A percentile compares a stretch with the other conserved stretches of the same genome.
Evolutionary conservation across 2,329 filamentous ascomycete species (phyloP).

Genomic region (Clonostachys rhizophaga): DNA sequence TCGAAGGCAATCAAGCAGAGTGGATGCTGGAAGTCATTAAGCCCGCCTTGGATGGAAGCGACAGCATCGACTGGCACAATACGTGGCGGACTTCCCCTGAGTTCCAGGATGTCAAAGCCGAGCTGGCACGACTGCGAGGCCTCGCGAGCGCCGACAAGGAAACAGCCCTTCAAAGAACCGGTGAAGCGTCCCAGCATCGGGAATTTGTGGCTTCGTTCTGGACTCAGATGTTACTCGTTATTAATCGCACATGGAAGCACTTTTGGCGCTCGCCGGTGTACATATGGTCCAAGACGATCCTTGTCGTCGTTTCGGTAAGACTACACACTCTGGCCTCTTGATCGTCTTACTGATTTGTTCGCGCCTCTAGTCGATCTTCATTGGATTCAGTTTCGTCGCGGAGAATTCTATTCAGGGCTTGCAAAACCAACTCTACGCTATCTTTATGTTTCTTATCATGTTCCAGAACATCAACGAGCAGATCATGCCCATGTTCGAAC

Average conservation of each 20-base stretch:
- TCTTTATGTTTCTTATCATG: slow-evolving; percentile 78
- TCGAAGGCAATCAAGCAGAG: slow-evolving; percentile 59
- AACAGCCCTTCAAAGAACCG: background rate
- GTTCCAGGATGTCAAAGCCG: slow-evolving; percentile 41
- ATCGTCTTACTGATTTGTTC: no score
- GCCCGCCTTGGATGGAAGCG: slow-evolving; percentile 14
- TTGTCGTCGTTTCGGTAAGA: slow-evolving; percentile 33
- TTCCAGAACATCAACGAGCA: slow-evolving; percentile 76
- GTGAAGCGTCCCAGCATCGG: slow-evolving; percentile 47
- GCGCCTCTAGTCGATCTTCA: slow-evolving; percentile 43
- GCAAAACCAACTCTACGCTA: slow-evolving; percentile 80
- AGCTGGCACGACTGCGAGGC: slow-evolving; percentile 44
- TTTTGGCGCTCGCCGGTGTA: slow-evolving; percentile 81
- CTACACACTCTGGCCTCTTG: no score
- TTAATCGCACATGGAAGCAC: slow-evolving; percentile 69
- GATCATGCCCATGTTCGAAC: slow-evolving; percentile 81
- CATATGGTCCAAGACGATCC: slow-evolving; percentile 69
- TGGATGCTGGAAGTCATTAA: slow-evolving; percentile 52
- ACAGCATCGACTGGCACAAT: slow-evolving; percentile 51
- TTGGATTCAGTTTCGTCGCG: slow-evolving; percentile 61
- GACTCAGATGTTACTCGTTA: slow-evolving; percentile 57
- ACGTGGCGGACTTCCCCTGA: slow-evolving; percentile 50
- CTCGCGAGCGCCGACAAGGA: slow-evolving; percentile 18
- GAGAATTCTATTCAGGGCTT: slow-evolving; percentile 62
- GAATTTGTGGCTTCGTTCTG: slow-evolving; percentile 66